These are phyloP conservation scores for Debaryomyces udenii DNA, from an alignment of 1,139 yeast genomes.

Conservation along the genomic window DNA sequence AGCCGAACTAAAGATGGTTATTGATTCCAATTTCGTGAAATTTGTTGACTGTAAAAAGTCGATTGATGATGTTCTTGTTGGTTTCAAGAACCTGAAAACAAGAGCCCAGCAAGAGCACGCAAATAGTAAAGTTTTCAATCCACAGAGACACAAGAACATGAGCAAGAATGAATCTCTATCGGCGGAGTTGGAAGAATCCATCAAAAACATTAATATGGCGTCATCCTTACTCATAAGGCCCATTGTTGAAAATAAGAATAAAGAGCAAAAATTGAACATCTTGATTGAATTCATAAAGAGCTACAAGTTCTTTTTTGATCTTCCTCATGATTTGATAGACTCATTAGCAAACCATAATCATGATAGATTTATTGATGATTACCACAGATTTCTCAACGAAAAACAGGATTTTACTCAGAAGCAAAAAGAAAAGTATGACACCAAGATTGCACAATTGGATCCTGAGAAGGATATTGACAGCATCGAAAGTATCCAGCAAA, in stretches of 20 bases:
- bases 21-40: constrained; percentile 72
- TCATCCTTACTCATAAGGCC: constrained; percentile 78
- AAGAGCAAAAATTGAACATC: constrained; percentile 59
- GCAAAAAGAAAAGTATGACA: constrained; percentile 21
- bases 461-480: constrained; percentile 21
- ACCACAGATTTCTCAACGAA: constrained; percentile 54
- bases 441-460: constrained; percentile 17
- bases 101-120: constrained; percentile 42
- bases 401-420: constrained; percentile 23
- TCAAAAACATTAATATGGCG: constrained; percentile 53
- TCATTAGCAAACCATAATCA: constrained; percentile 65
- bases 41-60: constrained; percentile 76
- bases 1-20: constrained; percentile 63
- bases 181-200: constrained; percentile 47
- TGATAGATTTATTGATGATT: constrained; percentile 70
- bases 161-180: constrained; percentile 26
- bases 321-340: constrained; percentile 63
- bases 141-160: constrained; percentile 29
- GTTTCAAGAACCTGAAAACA: constrained; percentile 40
- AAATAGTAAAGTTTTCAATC: constrained; percentile 42
- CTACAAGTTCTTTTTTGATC: constrained; percentile 67
- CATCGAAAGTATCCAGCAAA: constrained; percentile 24
- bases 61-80: constrained; percentile 41
- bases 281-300: constrained; percentile 66
- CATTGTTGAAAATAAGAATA: constrained; percentile 62